A percentile compares a stretch with the other conserved stretches of the same genome.
These are phyloP conservation scores for Neurospora sublineolata DNA, from an alignment of 495 filamentous ascomycete genomes.

Conservation along the genomic window DNA sequence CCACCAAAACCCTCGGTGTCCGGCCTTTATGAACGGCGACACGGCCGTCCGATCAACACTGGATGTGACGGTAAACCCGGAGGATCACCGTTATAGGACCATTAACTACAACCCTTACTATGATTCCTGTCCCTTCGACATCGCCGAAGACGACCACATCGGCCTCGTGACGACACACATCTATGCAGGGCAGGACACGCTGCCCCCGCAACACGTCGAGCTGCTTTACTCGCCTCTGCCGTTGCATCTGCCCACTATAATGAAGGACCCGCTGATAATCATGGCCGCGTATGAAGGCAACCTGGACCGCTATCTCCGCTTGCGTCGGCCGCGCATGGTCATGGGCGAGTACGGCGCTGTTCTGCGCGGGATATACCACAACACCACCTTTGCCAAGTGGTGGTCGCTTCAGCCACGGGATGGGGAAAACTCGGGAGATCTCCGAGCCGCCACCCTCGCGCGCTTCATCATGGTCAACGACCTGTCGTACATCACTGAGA, in stretches of 20 bases:
- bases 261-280: slow-evolving; percentile 10
- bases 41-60: slow-evolving; percentile 5
- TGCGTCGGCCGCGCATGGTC: slow-evolving; percentile 3
- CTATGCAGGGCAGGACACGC: background rate
- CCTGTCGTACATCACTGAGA: background rate
- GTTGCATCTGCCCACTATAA: slow-evolving; percentile 3
- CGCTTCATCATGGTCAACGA: background rate
- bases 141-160: slow-evolving; percentile 7
- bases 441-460: background rate
- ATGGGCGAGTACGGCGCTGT: background rate
- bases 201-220: background rate
- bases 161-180: background rate
- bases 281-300: slow-evolving; percentile 12
- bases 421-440: background rate
- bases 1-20: background rate
- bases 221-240: slow-evolving; percentile 6
- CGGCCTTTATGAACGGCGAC: slow-evolving; percentile 11
- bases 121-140: slow-evolving; percentile 1
- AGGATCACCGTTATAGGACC: background rate
- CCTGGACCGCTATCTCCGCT: slow-evolving; percentile 9
- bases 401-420: background rate
- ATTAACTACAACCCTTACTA: too few relatives aligned
- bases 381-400: slow-evolving; percentile 6
- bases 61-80: background rate
- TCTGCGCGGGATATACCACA: slow-evolving; percentile 8